Base-by-base conservation (phyloP, 257 asterid species). In the Solanum corneliomulleri region DNA sequence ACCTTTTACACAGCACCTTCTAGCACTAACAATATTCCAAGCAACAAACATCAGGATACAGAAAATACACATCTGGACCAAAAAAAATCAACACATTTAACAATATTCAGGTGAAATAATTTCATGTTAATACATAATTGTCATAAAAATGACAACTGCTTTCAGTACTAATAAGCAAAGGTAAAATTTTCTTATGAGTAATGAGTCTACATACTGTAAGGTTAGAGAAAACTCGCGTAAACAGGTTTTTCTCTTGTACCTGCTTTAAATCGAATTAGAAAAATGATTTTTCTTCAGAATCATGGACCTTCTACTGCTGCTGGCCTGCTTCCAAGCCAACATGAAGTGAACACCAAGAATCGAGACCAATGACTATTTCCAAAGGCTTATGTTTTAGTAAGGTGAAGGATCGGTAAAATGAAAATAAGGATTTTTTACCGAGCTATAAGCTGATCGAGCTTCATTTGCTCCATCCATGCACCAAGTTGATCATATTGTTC, bases 391-490 rank as follows among this genome's bases (percentile, higher is more conserved):
- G 86, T 80, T 89, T 82, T 86, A 60, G 42, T 60, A 80, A 64
- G 84, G 56, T 84, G 88, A 88, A 78, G 89, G 86, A 87, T 90
- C 78, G 11, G 90, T 76, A 90, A 81, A 86, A 87, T 27, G 47
- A 82, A 62, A 49, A 10, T 31, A 31, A 49, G 45, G 66, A 66
- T 45, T 58, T 35, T 87, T 87, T 86, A 94, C 94, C 92, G 94
- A 90, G 94, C 94, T 93, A 90, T 85, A 58, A 92, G 91, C 88
- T 92, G 94, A 89, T 95, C 98, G 60, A 95, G 95, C 92, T 94
- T 94, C 97, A 96, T 92, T 91, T 92, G 95, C 91, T 92, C 94
- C n/a, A 96, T 89, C 94, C 94, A 91, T 27, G 93, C 96, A 56
- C 91, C 91, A 87, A 95, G 89, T 68, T 91, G 97, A 88, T 93